phyloP scores from a whole-genome alignment of 176 grass and related monocot species.

The Musa troglodytarum region DNA sequence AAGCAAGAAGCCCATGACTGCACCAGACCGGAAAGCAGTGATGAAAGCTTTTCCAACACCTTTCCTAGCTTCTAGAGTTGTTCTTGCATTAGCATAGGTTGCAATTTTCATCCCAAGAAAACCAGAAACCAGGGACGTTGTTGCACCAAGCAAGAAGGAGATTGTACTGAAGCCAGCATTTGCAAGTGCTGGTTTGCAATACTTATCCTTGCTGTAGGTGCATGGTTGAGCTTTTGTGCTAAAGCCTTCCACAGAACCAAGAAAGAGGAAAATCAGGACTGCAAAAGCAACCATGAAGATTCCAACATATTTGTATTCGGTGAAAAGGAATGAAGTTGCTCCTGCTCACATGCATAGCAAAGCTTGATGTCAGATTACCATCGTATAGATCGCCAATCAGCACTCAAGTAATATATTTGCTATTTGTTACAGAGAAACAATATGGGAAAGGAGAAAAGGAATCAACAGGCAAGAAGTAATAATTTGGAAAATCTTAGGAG shows the following conservation, averaged over 20 bases:
- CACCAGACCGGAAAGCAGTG: conserved; percentile 38
- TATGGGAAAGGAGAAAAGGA: not conserved
- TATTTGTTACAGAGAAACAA: not conserved
- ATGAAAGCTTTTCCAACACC: conserved; percentile 46
- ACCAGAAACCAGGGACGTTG: conserved; percentile 41
- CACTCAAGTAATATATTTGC: not conserved
- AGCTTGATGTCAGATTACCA: conserved; percentile 11
- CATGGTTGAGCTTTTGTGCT: conserved; percentile 52
- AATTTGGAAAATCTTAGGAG: not conserved
- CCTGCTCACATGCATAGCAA: conserved; percentile 27
- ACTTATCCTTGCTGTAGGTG: conserved; percentile 39
- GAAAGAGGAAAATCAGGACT: conserved; percentile 64
- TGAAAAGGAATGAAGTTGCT: conserved; percentile 75
- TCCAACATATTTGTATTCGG: conserved; percentile 64
- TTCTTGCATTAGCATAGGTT: conserved; percentile 49
- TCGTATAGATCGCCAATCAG: not conserved
- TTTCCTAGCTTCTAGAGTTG: conserved; percentile 41
- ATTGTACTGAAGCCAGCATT: conserved; percentile 45
- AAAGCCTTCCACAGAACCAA: conserved; percentile 74
- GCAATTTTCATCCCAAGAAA: conserved; percentile 59
- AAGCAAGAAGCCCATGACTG: conserved; percentile 47
- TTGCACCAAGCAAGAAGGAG: conserved; percentile 38
- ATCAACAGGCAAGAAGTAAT: not conserved
- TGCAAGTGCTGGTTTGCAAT: conserved; percentile 41
- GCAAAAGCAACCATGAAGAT: conserved; percentile 68